A percentile compares a stretch with the other conserved stretches of the same genome.
Conservation (phyloP, 192 early-diverging fungal genomes). For the Funneliformis geosporum region DNA sequence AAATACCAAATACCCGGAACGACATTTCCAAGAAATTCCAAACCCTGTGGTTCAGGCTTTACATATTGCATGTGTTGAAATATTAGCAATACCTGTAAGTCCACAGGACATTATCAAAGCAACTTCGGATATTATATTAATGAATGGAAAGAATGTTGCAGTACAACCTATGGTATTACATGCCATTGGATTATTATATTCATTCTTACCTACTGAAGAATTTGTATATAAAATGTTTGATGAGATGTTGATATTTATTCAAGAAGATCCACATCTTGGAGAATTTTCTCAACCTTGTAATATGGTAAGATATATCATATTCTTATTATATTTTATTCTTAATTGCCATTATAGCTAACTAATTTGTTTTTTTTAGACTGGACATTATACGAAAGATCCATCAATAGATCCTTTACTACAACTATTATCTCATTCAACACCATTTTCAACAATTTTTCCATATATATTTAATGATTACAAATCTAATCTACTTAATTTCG, state of each 20-base stretch:
- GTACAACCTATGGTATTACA: constrained; percentile 44
- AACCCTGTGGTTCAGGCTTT: constrained; percentile 63
- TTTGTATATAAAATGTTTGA: constrained; percentile 51
- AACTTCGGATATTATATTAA: constrained; percentile 46
- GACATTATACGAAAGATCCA: not conserved
- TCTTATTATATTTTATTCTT: constrained; percentile 2
- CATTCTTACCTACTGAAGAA: constrained; percentile 44
- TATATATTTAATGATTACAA: constrained; percentile 59
- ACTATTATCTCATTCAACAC: constrained; percentile 1
- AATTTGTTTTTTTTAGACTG: constrained; percentile 26
- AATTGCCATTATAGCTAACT: not conserved
- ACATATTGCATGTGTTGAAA: constrained; percentile 52
- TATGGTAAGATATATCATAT: constrained; percentile 40
- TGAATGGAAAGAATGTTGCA: constrained; percentile 43
- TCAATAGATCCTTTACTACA: not conserved
- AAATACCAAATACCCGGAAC: constrained; percentile 51
- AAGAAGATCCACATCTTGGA: constrained; percentile 39
- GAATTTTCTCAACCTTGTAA: constrained; percentile 46
- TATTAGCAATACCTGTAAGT: constrained; percentile 44
- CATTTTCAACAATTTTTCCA: constrained; percentile 48
- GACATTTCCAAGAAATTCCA: constrained; percentile 61
- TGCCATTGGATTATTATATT: constrained; percentile 44
- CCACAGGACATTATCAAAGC: constrained; percentile 44
- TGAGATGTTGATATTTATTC: constrained; percentile 46
- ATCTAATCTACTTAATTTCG: constrained; percentile 64